Base-by-base conservation (phyloP, 2,329 filamentous ascomycete species). In the Botrytis fabae region DNA sequence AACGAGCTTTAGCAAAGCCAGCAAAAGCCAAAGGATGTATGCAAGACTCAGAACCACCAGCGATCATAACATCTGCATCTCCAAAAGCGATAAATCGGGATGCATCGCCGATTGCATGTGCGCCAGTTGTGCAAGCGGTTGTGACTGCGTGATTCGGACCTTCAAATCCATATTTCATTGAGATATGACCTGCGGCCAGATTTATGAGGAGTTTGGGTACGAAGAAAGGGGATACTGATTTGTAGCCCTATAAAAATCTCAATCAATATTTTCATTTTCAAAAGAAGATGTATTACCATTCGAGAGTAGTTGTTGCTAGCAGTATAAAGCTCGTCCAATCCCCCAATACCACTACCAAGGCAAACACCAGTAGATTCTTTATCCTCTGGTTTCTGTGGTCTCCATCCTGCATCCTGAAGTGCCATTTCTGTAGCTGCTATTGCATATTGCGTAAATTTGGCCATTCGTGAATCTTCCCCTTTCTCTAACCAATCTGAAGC, bases 41-140 rank as follows among this genome's bases (percentile, higher is more conserved):
- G 81, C 96, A 99, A 0, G 95, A 94, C 82, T 99, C 96, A 14
- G 95, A 90, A 42, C 95, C 95, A 60, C 96, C 96, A n/a, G 96
- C 94, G 14, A 99, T 84, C 94, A 99, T 98, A 71, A 98, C 92
- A 81, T 97, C 88, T 63, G 95, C 95, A 81, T 98, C 95, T 10
- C 94, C 95, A 79, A 91, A 91, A n/a, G 92, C 89, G 75, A 99
- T 95, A 81, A 98, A 93, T 28, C 95, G 90, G n/a, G 93, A 91
- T 9, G 96, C 96, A 81, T 99, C 96, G 28, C 95, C 96, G 68
- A 99, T 91, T 1, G 95, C 94, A 83, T 99, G 96, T 1, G 95
- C 93, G 18, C 96, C 96, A 0, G 96, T 99, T 0, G 96, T 98
- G 81, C 96, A 99, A 73, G 96, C 96, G 20, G 96, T 99, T 0